Conservation (phyloP, 768 basidiomycete species). For the Suillus decipiens region DNA sequence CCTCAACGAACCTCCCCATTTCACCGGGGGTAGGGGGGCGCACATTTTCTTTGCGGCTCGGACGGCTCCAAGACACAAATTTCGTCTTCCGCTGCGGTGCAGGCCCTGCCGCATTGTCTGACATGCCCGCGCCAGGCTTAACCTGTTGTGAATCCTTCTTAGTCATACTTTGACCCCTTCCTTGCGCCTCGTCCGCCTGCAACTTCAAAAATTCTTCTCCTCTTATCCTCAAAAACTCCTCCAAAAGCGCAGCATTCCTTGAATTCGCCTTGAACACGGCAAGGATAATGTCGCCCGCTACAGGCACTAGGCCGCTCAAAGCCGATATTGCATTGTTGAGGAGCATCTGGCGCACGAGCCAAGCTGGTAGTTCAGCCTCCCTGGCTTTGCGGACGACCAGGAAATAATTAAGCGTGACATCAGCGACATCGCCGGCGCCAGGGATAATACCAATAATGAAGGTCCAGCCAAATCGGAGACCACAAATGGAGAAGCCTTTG, state of each 20-base stretch:
- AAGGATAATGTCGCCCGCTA: constrained; percentile 74
- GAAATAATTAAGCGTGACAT: constrained; percentile 66
- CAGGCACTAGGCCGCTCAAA: constrained; percentile 65
- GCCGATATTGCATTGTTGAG: constrained; percentile 73
- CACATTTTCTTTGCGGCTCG: constrained; percentile 24
- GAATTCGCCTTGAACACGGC: constrained; percentile 87
- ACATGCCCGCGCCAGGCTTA: constrained; percentile 55
- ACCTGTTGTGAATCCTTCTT: constrained; percentile 44
- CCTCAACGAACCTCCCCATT: constrained; percentile 41
- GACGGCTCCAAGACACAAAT: constrained; percentile 14
- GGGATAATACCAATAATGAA: constrained; percentile 80
- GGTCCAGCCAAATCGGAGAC: constrained; percentile 85
- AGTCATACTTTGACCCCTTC: constrained; percentile 24
- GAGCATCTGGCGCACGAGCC: constrained; percentile 75
- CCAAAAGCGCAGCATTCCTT: constrained; percentile 82
- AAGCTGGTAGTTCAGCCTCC: constrained; percentile 66
- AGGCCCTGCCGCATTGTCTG: constrained; percentile 36
- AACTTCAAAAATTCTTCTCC: constrained; percentile 70
- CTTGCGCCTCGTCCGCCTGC: constrained; percentile 37
- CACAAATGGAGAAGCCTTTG: constrained; percentile 79
- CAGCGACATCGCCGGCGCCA: constrained; percentile 64
- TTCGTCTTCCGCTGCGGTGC: constrained; percentile 18
- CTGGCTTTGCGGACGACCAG: constrained; percentile 78
- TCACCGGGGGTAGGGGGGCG: constrained; percentile 25
- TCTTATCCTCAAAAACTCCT: constrained; percentile 79